phyloP scores from a whole-genome alignment of 2,329 filamentous ascomycete species.

The Ascomycota sp. region DNA sequence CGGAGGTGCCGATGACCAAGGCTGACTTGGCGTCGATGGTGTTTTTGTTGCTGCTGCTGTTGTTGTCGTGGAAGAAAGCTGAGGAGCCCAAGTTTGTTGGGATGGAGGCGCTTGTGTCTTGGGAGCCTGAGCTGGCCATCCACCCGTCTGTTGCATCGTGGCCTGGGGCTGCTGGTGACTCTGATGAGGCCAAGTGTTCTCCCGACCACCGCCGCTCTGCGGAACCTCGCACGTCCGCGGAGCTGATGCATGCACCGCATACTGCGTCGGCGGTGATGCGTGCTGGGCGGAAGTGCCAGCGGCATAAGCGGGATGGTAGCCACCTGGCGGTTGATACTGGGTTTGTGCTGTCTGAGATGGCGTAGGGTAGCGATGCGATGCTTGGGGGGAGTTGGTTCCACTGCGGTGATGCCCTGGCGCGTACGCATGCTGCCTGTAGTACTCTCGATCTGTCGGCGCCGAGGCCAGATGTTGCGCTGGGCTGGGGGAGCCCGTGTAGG shows the following conservation, averaged over 20 bases:
- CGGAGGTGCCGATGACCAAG: slow-evolving; percentile 13
- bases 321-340: slow-evolving; percentile 22
- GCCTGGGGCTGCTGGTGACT: slow-evolving; percentile 6
- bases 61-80: slow-evolving; percentile 9
- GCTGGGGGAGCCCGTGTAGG: slow-evolving; percentile 25
- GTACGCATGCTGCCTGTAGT: slow-evolving; percentile 21
- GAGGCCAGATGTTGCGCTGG: slow-evolving; percentile 23
- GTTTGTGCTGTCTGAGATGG: slow-evolving; percentile 16
- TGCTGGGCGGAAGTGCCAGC: slow-evolving; percentile 15
- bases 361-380: slow-evolving; percentile 23
- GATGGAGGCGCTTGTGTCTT: slow-evolving; percentile 14
- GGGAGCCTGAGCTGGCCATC: slow-evolving; percentile 12
- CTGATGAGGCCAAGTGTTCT: slow-evolving; percentile 16
- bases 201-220: slow-evolving; percentile 15
- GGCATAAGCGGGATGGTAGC: slow-evolving; percentile 22
- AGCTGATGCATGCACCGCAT: slow-evolving; percentile 24
- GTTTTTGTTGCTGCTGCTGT: slow-evolving; percentile 10
- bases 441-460: slow-evolving; percentile 22
- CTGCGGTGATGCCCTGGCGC: slow-evolving; percentile 14
- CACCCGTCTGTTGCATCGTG: slow-evolving; percentile 5
- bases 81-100: slow-evolving; percentile 14
- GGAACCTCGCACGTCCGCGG: slow-evolving; percentile 22
- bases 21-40: slow-evolving; percentile 13
- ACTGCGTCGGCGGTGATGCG: slow-evolving; percentile 35
- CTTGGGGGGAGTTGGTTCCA: slow-evolving; percentile 25